Evolutionary conservation across 305 asterid species (phyloP), one percentile per base, ranked within the genome.

Genomic region (Rubia tinctorum): DNA sequence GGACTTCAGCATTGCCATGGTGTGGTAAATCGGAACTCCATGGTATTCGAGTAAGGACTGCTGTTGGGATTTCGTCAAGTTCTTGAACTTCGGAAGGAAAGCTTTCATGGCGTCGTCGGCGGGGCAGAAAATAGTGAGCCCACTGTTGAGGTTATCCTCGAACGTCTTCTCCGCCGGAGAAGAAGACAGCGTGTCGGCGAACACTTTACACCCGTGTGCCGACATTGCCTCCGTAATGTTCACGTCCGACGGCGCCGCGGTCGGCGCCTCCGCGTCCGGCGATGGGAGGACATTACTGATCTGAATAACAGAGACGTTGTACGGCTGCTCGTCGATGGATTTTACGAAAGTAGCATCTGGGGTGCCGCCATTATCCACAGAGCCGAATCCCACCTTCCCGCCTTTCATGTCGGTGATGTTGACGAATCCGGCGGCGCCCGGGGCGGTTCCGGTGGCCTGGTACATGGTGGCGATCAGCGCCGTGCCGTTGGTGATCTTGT

Each of bases 101-200:
- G 47, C 72, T 76, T 88, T 95, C 94, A 95, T 89, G 0, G 94
- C 97, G 60, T 83, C 96, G 68, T 95, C 99, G 0, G 88, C 81
- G 0, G 99, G 97, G 80, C 99, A 95, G 65, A 95, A 92, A 7
- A 95, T 78, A 1, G 98, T 90, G n/a, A 95, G 68, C 61, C 99
- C 99, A 47, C 98, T 88, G 42, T 68, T 78, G 0, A 85, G 42
- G 23, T 83, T 92, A 71, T 73, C 82, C 12, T 80, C 85, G 23
- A 78, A 95, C 2, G 96, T 95, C 27, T 79, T 25, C 64, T 80
- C 77, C 20, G 99, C 99, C 0, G 90, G 89, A 69, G 77, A 86
- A 14, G 79, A 82, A 23, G 76, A 45, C 27, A 95, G 81, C 14
- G 88, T 84, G 37, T 92, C 96, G 62, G 98, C 97, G 79, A 95